Conservation (phyloP, 306 rosid species). For the Cicer judaicum region DNA sequence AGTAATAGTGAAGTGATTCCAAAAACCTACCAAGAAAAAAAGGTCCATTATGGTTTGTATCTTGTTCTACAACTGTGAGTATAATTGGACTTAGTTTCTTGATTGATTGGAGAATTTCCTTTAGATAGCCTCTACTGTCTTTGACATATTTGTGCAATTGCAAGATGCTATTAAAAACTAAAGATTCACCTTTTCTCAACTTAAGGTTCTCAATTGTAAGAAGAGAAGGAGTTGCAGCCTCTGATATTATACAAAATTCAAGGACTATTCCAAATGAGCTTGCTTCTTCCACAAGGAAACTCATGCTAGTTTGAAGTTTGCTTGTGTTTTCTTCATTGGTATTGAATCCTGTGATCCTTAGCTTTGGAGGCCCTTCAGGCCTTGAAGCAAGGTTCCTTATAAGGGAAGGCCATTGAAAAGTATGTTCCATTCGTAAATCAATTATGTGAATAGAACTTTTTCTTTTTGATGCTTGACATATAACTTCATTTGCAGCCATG, state of each 20-base stretch:
- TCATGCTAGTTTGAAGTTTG: slow-evolving; percentile 57
- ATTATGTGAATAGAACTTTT: slow-evolving; percentile 64
- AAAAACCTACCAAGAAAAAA: slow-evolving; percentile 82
- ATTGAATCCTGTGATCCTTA: slow-evolving; percentile 62
- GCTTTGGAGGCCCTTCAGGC: slow-evolving; percentile 65
- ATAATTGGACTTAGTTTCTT: slow-evolving; percentile 64
- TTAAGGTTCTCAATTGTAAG: slow-evolving; percentile 63
- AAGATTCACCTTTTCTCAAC: slow-evolving; percentile 69
- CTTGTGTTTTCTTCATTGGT: slow-evolving; percentile 38
- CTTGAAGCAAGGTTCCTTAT: slow-evolving; percentile 71
- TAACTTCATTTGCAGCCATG: slow-evolving; percentile 85
- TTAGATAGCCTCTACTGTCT: slow-evolving; percentile 73
- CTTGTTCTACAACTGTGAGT: slow-evolving; percentile 74
- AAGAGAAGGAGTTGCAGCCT: slow-evolving; percentile 56
- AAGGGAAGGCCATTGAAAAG: slow-evolving; percentile 84
- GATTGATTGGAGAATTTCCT: slow-evolving; percentile 69
- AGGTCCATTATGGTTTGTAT: slow-evolving; percentile 84
- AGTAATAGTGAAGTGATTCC: slow-evolving; percentile 78
- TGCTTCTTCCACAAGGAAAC: slow-evolving; percentile 63
- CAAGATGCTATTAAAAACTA: slow-evolving; percentile 64
- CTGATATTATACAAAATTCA: slow-evolving; percentile 55
- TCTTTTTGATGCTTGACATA: slow-evolving; percentile 65
- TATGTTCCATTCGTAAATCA: slow-evolving; percentile 73
- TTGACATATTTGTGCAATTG: slow-evolving; percentile 68
- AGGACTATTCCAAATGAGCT: slow-evolving; percentile 58